Base-by-base conservation (phyloP, 1,284 basidiomycete species). In the Ustilago tritici region DNA sequence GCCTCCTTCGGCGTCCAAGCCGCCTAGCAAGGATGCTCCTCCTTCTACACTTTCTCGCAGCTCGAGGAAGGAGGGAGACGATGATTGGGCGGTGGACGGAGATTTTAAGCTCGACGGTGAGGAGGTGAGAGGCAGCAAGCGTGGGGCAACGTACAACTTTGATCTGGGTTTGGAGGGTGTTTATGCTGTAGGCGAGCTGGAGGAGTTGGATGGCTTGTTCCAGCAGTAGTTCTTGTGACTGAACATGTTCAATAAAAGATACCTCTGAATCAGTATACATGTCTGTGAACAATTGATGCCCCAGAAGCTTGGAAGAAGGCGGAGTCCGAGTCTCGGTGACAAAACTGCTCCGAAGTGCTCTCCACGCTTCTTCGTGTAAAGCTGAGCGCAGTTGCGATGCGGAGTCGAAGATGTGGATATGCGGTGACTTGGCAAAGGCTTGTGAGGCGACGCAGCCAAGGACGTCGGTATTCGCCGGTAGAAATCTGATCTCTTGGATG, bases 81-180 rank as follows among this genome's bases (percentile, higher is more conserved):
- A 67, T 32, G 69, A 67, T 31, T 67, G 65, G 73, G 73, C 62
- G 4, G 73, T 70, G 0, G 75, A 79, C 31, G 73, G 75, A 31
- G 65, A 72, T 28, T 34, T 72, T 2, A 52, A 55, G 3, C 61
- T 28, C 9, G 53, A 64, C 17, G 47, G 41, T 4, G 36, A 38
- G 9, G 58, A 57, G 3, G 52, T 59, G 34, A 55, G 80, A 28
- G 82, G 79, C n/a, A 80, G 71, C 68, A 80, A 78, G 73, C 59
- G 80, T 10, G 78, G 80, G 10, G 59, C 63, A 1, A 76, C 75
- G 35, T 83, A 66, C 76, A 87, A 87, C 73, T 89, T 87, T 68
- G 88, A 89, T 79, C 77, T 89, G 17, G 87, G 87, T 52, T 65
- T 89, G 10, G 82, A 86, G 60, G 83, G 81, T 46, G 87, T 88